These are phyloP conservation scores for Trichosporon sp. DNA, from an alignment of 1,284 basidiomycete species.

Conservation along the genomic window DNA sequence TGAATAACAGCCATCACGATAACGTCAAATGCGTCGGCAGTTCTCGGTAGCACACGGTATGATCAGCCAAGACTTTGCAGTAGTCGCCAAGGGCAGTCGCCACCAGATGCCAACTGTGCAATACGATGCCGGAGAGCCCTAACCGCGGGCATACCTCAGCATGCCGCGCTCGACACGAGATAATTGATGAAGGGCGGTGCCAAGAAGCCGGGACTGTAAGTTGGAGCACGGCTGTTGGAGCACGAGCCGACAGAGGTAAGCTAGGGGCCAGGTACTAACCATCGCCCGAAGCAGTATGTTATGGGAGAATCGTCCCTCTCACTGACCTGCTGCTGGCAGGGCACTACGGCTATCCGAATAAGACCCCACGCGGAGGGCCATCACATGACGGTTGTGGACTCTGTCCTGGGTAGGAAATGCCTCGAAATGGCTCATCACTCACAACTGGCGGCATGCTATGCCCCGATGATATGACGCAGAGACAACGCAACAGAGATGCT, in stretches of 20 bases:
- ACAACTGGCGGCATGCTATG: not conserved
- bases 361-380: not conserved
- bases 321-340: not conserved
- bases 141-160: not conserved
- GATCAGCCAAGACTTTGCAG: not conserved
- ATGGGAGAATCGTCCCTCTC: not conserved
- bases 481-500: not conserved
- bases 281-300: not conserved
- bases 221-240: slow-evolving; percentile 1
- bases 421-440: not conserved
- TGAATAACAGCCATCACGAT: not conserved
- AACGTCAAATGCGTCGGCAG: not conserved
- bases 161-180: slow-evolving; percentile 15
- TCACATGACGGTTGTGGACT: not conserved
- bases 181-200: not conserved
- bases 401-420: not conserved
- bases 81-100: not conserved
- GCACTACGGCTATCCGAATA: not conserved
- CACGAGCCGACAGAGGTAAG: not conserved
- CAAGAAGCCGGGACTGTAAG: not conserved
- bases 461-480: not conserved
- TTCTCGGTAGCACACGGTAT: not conserved
- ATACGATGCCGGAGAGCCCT: not conserved
- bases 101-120: not conserved
- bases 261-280: slow-evolving; percentile 3